Percentiles rank a stretch among this genome's conserved stretches.
Evolutionary conservation across 2,329 filamentous ascomycete genomes (phyloP).

Genomic region (Colletotrichum viniferum): DNA sequence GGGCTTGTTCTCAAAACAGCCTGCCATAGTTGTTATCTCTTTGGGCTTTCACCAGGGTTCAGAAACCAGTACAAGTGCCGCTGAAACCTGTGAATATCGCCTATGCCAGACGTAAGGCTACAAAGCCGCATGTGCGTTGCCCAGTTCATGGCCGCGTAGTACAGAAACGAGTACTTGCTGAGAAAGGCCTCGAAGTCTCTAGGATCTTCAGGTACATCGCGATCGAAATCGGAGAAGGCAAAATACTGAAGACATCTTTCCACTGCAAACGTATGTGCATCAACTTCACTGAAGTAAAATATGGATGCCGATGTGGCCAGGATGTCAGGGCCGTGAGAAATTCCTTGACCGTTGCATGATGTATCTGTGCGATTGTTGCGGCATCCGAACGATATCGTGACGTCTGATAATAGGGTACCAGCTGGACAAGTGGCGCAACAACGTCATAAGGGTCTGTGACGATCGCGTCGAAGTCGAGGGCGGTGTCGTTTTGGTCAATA

Average conservation of each 20-base stretch:
- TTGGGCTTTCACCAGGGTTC: accelerated
- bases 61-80: accelerated
- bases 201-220: accelerated
- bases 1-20: accelerated
- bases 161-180: accelerated
- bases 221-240: background rate
- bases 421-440: background rate
- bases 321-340: background rate
- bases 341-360: background rate
- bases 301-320: background rate
- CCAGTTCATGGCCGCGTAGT: accelerated
- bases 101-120: background rate
- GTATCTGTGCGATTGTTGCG: background rate
- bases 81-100: accelerated
- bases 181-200: background rate
- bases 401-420: background rate
- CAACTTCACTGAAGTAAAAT: background rate
- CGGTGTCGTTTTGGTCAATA: background rate
- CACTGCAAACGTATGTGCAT: background rate
- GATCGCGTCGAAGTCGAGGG: background rate
- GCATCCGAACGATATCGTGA: background rate
- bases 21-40: no score
- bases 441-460: background rate
- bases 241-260: background rate
- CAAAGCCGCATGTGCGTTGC: background rate